Conservation (phyloP, 139 green algal genomes). For the Tetratostichococcus sp. region DNA sequence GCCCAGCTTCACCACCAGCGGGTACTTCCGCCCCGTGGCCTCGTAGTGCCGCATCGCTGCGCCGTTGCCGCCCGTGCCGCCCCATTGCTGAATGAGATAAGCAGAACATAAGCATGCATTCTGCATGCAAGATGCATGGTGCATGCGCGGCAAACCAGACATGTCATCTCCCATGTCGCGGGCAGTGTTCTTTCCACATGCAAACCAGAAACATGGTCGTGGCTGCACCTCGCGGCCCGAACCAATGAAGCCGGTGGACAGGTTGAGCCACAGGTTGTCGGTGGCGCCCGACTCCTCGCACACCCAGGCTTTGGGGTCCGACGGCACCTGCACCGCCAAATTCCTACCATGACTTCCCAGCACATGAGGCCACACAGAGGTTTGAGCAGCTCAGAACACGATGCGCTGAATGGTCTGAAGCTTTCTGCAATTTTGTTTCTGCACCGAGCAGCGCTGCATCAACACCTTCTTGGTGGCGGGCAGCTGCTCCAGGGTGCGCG, state of each 20-base stretch:
- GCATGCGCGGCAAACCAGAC: too few relatives aligned
- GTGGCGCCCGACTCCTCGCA: conserved; percentile 85
- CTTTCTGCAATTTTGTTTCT: too few relatives aligned
- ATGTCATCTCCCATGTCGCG: too few relatives aligned
- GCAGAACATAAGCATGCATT: too few relatives aligned
- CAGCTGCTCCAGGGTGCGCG: conserved; percentile 75
- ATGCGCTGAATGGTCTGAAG: background rate
- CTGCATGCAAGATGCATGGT: too few relatives aligned
- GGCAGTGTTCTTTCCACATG: background rate
- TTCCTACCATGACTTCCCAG: background rate
- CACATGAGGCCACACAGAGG: too few relatives aligned
- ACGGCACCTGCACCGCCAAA: conserved; percentile 3
- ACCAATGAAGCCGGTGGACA: conserved; percentile 91
- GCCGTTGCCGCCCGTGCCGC: conserved; percentile 88
- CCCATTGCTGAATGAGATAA: conserved; percentile 58
- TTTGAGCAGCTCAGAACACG: too few relatives aligned
- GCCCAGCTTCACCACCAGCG: conserved; percentile 96
- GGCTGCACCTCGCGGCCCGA: conserved; percentile 68
- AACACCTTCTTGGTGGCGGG: conserved; percentile 20
- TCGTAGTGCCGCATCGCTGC: conserved; percentile 88
- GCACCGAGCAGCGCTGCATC: too few relatives aligned
- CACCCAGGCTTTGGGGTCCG: conserved; percentile 77
- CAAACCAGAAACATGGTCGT: background rate
- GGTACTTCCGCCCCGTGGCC: conserved; percentile 78
- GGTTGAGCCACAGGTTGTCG: conserved; percentile 99